phyloP scores from a whole-genome alignment of 495 filamentous ascomycete genomes.

The Penicillium cataractarum region DNA sequence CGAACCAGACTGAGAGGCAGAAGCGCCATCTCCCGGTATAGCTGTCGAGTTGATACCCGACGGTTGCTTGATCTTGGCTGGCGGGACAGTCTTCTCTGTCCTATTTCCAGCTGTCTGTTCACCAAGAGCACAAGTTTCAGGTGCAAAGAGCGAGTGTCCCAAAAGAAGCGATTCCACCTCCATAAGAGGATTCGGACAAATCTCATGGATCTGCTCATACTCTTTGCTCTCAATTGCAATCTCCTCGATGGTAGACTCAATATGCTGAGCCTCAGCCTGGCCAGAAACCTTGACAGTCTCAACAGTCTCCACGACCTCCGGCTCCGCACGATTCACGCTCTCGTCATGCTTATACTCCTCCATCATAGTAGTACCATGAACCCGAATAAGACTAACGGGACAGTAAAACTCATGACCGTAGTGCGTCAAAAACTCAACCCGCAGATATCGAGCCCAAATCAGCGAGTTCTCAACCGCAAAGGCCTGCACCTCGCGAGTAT shows the following conservation, averaged over 20 bases:
- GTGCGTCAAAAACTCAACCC: conserved; percentile 88
- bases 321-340: conserved; percentile 62
- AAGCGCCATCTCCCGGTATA: conserved; percentile 4
- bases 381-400: conserved; percentile 83
- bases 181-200: conserved; percentile 21
- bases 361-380: conserved; percentile 96
- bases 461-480: conserved; percentile 90
- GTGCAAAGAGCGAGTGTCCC: not conserved
- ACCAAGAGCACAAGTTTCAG: conserved; percentile 24
- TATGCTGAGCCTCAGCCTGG: conserved; percentile 7
- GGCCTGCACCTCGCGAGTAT: conserved; percentile 90
- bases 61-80: conserved; percentile 14
- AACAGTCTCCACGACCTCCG: conserved; percentile 45
- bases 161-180: conserved; percentile 25
- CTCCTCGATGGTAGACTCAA: conserved; percentile 11
- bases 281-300: conserved; percentile 40
- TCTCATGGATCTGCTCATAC: conserved; percentile 8
- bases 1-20: conserved; percentile 16
- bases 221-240: not conserved
- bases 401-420: conserved; percentile 98
- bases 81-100: conserved; percentile 11
- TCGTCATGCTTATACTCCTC: conserved; percentile 83
- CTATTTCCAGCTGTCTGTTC: conserved; percentile 17
- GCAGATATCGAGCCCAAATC: conserved; percentile 92
- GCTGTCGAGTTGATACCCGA: conserved; percentile 16